Conservation (phyloP, 2,329 filamentous ascomycete species). For the Arthrobotrys conoides region DNA sequence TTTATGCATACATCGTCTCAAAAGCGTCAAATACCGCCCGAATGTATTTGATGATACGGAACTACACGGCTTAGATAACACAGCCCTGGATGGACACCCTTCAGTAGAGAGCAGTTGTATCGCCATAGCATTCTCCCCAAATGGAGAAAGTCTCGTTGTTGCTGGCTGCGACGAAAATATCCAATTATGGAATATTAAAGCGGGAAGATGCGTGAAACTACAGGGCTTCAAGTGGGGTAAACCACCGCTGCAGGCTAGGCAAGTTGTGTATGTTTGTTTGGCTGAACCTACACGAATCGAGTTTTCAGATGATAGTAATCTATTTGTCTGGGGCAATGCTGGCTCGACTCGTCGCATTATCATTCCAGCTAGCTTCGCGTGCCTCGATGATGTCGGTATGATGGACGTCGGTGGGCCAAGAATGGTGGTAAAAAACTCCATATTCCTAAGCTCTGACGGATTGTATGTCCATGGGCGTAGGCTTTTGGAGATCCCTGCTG, state of each 20-base stretch:
- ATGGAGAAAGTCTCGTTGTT: background rate
- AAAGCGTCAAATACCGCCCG: too few species aligned
- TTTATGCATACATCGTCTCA: too few species aligned
- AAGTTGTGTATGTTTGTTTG: too few species aligned
- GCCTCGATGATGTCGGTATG: background rate
- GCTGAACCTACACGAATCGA: background rate
- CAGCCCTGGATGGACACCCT: too few species aligned
- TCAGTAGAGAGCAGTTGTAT: too few species aligned
- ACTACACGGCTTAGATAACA: too few species aligned
- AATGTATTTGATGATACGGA: too few species aligned
- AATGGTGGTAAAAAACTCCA: background rate
- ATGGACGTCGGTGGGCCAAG: background rate
- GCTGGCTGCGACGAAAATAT: background rate
- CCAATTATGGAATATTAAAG: background rate
- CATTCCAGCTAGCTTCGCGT: background rate
- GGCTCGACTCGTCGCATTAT: background rate
- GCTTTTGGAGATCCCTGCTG: background rate
- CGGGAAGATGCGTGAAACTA: background rate
- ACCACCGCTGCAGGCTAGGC: too few species aligned
- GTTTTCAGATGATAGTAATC: background rate
- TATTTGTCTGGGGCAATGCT: background rate
- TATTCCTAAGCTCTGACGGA: background rate
- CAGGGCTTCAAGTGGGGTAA: background rate
- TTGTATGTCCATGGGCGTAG: background rate
- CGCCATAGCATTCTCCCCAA: slow-evolving; percentile 6